phyloP scores from a whole-genome alignment of 805 yeast species.

The Pichia nakasei region DNA sequence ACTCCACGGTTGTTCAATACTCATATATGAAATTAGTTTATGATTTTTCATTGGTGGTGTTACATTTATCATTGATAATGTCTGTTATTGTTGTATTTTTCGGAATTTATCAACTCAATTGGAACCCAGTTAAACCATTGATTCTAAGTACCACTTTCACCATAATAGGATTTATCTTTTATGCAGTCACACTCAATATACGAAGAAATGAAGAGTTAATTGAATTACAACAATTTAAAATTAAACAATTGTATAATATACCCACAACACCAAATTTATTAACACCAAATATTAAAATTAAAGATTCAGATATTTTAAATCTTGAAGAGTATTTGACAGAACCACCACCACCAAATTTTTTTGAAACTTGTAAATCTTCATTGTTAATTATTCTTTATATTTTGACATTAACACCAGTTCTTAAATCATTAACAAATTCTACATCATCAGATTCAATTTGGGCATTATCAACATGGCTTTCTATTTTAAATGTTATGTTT shows the following conservation, averaged over 20 bases:
- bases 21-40: conserved; percentile 53
- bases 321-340: conserved; percentile 20
- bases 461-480: conserved; percentile 80
- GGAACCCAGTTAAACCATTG: conserved; percentile 43
- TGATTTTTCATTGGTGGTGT: conserved; percentile 61
- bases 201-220: conserved; percentile 24
- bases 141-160: conserved; percentile 27
- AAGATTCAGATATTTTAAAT: conserved; percentile 3
- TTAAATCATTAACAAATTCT: conserved; percentile 78
- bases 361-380: conserved; percentile 50
- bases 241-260: conserved; percentile 16
- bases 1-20: conserved; percentile 64
- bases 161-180: conserved; percentile 29
- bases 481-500: conserved; percentile 55
- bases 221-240: conserved; percentile 20
- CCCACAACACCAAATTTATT: conserved; percentile 1
- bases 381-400: conserved; percentile 60
- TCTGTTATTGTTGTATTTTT: conserved; percentile 61
- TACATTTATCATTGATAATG: conserved; percentile 57
- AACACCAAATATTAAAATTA: neutral
- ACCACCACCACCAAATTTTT: conserved; percentile 22
- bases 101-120: conserved; percentile 41
- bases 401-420: conserved; percentile 77
- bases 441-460: conserved; percentile 93
- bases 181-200: conserved; percentile 22